These are phyloP conservation scores for Rhynchospora tenuis DNA, from an alignment of 176 grass and related monocot genomes.

Conservation along the genomic window DNA sequence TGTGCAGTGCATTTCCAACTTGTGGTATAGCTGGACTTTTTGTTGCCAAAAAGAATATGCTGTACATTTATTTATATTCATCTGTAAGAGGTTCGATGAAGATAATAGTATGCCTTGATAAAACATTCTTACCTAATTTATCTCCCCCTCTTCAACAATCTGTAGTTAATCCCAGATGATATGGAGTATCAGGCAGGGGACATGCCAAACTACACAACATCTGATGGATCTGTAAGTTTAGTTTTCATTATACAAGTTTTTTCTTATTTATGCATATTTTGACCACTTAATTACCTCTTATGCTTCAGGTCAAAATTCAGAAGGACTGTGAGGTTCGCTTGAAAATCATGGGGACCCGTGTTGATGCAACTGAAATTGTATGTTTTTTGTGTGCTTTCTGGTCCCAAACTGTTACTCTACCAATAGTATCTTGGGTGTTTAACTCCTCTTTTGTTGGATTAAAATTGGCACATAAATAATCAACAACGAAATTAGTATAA, in stretches of 20 bases:
- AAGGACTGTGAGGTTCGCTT: conserved; percentile 92
- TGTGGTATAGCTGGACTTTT: neutral
- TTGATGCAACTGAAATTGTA: conserved; percentile 99
- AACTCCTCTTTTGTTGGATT: neutral
- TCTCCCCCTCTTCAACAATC: neutral
- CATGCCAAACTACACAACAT: conserved; percentile 85
- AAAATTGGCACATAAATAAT: neutral
- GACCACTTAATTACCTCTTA: conserved; percentile 2
- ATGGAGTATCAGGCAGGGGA: conserved; percentile 93
- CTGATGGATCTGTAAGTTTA: conserved; percentile 79
- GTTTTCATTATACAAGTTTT: neutral
- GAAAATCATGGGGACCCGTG: conserved; percentile 95
- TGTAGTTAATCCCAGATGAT: conserved; percentile 89
- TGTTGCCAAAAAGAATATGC: neutral
- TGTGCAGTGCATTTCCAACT: neutral
- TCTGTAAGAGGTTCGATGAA: neutral
- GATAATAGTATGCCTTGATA: neutral
- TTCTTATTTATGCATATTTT: neutral
- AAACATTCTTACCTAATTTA: conserved; percentile 2
- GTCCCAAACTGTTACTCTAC: neutral
- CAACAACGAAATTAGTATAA: neutral
- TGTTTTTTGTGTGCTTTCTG: conserved; percentile 20
- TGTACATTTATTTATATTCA: neutral
- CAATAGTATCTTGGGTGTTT: neutral
- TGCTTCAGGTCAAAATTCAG: conserved; percentile 86